phyloP scores from a whole-genome alignment of 2,329 filamentous ascomycete species.

The Aureobasidium sp. region DNA sequence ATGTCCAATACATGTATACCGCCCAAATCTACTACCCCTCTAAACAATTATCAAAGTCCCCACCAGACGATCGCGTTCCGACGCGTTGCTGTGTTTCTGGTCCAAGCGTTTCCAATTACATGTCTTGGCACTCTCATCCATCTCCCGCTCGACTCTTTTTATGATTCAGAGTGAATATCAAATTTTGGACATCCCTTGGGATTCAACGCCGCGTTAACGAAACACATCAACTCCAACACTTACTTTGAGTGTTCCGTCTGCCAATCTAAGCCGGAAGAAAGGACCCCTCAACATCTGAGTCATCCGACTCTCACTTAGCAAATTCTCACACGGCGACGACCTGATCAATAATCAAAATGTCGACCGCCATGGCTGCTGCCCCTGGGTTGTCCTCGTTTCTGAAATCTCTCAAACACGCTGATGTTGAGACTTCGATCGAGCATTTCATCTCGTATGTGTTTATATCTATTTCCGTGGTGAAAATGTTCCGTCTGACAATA shows the following conservation, averaged over 20 bases:
- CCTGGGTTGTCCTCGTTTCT: constrained; percentile 72
- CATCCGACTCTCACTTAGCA: background rate
- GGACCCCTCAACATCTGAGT: background rate
- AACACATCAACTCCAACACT: background rate
- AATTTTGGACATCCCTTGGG: background rate
- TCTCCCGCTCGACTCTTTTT: background rate
- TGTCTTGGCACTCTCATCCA: background rate
- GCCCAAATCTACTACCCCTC: background rate
- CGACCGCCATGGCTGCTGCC: constrained; percentile 49
- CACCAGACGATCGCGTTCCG: background rate
- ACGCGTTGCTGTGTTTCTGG: background rate
- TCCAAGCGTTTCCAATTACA: background rate
- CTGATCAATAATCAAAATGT: constrained; percentile 40
- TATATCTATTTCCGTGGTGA: constrained; percentile 9
- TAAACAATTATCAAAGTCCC: background rate
- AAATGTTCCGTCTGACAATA: background rate
- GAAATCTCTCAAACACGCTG: constrained; percentile 65
- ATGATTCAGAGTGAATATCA: background rate
- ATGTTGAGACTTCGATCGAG: constrained; percentile 76
- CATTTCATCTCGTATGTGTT: constrained; percentile 65
- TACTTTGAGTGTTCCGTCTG: background rate
- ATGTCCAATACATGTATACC: constrained; percentile 29
- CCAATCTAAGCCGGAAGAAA: background rate
- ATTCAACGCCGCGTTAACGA: no score
- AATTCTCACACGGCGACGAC: constrained; percentile 5